These are phyloP conservation scores for Rubroshorea leprosula DNA, from an alignment of 345 rosid genomes.

Conservation along the genomic window DNA sequence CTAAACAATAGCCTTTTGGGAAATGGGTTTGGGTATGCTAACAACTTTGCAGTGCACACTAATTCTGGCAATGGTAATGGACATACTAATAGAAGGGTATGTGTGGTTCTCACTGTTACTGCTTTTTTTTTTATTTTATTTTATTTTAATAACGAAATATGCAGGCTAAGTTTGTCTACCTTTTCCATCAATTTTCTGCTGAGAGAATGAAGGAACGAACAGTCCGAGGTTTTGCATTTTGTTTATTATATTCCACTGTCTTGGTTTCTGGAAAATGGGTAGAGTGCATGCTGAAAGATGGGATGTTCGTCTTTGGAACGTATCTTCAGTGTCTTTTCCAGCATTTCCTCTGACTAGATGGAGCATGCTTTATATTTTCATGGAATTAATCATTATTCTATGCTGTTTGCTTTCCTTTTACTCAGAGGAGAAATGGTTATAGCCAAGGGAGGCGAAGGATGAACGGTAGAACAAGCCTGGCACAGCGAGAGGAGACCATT, in stretches of 20 bases:
- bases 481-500: conserved; percentile 88
- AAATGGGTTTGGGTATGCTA: conserved; percentile 54
- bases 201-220: background rate
- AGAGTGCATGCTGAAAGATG: background rate
- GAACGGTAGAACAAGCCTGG: conserved; percentile 75
- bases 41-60: conserved; percentile 45
- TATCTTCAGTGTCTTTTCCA: conserved; percentile 4
- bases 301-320: background rate
- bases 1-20: conserved; percentile 32
- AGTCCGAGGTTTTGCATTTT: no score
- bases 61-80: conserved; percentile 48
- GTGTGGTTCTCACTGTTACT: background rate
- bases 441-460: conserved; percentile 71
- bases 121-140: conserved; percentile 8
- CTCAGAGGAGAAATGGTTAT: conserved; percentile 63
- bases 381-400: background rate
- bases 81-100: conserved; percentile 63
- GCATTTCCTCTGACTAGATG: background rate
- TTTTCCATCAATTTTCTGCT: background rate
- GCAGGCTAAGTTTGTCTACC: no score
- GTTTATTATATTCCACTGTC: background rate
- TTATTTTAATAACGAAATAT: no score
- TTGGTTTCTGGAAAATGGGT: background rate
- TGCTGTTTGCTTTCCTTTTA: conserved; percentile 2
- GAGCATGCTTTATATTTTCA: background rate